Evolutionary conservation across 2,329 filamentous ascomycete genomes (phyloP).

Genomic region (Trichothecium roseum): DNA sequence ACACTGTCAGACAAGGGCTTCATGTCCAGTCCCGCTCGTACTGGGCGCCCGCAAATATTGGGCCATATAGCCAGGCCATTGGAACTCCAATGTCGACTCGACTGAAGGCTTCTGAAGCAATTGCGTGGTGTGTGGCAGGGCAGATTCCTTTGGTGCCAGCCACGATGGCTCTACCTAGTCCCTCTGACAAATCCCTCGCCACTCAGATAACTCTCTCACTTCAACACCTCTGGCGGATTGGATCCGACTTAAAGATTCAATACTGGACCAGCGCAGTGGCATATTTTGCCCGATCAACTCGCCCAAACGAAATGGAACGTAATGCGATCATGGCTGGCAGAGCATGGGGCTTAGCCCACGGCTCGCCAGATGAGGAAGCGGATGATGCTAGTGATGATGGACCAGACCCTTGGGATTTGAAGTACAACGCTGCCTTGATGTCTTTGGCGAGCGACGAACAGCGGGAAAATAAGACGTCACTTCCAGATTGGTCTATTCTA

Average conservation of each 20-base stretch:
- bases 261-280: constrained; percentile 70
- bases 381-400: constrained; percentile 30
- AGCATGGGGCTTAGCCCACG: constrained; percentile 38
- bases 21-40: constrained; percentile 92
- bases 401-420: constrained; percentile 59
- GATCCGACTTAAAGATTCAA: constrained; percentile 56
- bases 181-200: constrained; percentile 28
- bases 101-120: constrained; percentile 11
- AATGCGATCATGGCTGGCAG: constrained; percentile 31
- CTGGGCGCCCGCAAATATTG: constrained; percentile 97
- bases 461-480: constrained; percentile 14
- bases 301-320: constrained; percentile 14
- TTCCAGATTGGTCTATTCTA: constrained; percentile 43
- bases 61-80: constrained; percentile 89
- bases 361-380: constrained; percentile 31
- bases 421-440: constrained; percentile 43
- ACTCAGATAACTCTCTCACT: constrained; percentile 62
- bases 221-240: constrained; percentile 86
- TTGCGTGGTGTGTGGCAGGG: constrained; percentile 61
- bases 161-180: constrained; percentile 54
- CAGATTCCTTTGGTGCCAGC: constrained; percentile 83
- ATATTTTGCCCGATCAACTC: constrained; percentile 46
- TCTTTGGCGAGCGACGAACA: constrained; percentile 23
- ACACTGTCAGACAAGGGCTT: constrained; percentile 45
- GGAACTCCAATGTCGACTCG: constrained; percentile 27